Evolutionary conservation across 2,329 filamentous ascomycete genomes (phyloP).

Genomic region (Aspergillus japonicus): DNA sequence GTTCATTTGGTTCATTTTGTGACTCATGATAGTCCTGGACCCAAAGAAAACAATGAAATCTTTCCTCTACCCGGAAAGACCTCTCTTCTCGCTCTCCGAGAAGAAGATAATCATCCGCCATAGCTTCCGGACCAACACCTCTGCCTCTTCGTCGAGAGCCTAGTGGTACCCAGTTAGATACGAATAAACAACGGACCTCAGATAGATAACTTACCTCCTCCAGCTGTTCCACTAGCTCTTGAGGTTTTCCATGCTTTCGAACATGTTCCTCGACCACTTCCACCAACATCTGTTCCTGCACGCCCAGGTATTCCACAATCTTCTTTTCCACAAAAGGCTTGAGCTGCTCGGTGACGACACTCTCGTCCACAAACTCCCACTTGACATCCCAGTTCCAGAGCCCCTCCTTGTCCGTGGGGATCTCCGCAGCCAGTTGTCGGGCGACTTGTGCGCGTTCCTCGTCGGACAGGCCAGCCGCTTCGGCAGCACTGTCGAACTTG

Average conservation of each 20-base stretch:
- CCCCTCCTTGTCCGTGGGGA: conserved; percentile 80
- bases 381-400: conserved; percentile 91
- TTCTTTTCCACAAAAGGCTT: conserved; percentile 97
- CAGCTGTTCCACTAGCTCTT: conserved; percentile 78
- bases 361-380: conserved; percentile 86
- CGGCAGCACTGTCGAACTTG: conserved; percentile 70
- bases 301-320: conserved; percentile 91
- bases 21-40: background rate
- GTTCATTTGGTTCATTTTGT: no score
- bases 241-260: conserved; percentile 70
- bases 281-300: conserved; percentile 93
- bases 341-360: conserved; percentile 78
- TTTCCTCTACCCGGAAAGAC: conserved; percentile 63
- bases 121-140: conserved; percentile 90
- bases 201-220: conserved; percentile 63
- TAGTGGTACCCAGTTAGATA: conserved; percentile 35
- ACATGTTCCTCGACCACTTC: conserved; percentile 89
- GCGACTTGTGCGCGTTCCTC: conserved; percentile 84
- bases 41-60: background rate
- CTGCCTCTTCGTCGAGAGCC: conserved; percentile 91
- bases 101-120: conserved; percentile 99
- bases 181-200: background rate
- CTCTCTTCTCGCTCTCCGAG: conserved; percentile 88
- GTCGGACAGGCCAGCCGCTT: conserved; percentile 70
- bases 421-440: conserved; percentile 79